phyloP scores from a whole-genome alignment of 2,329 filamentous ascomycete genomes.

The Colletotrichum orchidophilum region DNA sequence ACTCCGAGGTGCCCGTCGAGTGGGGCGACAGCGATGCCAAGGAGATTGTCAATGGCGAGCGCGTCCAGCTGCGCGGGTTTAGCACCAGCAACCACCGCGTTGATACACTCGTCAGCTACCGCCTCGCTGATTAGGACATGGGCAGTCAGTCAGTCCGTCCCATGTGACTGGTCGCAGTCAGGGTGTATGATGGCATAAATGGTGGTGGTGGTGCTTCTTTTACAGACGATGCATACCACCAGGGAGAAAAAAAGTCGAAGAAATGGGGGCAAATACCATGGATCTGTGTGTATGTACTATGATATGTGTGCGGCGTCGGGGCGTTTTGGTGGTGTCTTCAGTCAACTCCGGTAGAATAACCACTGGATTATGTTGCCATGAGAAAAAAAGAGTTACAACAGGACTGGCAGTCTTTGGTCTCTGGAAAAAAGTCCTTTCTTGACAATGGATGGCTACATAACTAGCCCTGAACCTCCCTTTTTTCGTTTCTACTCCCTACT shows the following conservation, averaged over 20 bases:
- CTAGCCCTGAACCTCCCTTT: background rate
- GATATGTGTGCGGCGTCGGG: background rate
- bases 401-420: background rate
- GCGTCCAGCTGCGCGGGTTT: conserved; percentile 94
- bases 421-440: background rate
- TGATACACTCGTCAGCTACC: conserved; percentile 95
- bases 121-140: conserved; percentile 51
- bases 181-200: too few species aligned
- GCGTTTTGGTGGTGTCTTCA: background rate
- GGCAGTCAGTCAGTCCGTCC: too few species aligned
- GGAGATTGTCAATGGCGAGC: conserved; percentile 93
- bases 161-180: too few species aligned
- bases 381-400: background rate
- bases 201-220: too few species aligned
- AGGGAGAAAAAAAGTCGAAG: too few species aligned
- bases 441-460: background rate
- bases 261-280: background rate
- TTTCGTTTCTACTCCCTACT: too few species aligned
- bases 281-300: background rate
- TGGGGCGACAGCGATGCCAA: conserved; percentile 99
- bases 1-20: conserved; percentile 95
- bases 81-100: conserved; percentile 95
- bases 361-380: background rate
- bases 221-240: too few species aligned
- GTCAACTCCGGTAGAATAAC: background rate